Evolutionary conservation across 345 rosid genomes (phyloP).

Genomic region (Arabidopsis arenosa): DNA sequence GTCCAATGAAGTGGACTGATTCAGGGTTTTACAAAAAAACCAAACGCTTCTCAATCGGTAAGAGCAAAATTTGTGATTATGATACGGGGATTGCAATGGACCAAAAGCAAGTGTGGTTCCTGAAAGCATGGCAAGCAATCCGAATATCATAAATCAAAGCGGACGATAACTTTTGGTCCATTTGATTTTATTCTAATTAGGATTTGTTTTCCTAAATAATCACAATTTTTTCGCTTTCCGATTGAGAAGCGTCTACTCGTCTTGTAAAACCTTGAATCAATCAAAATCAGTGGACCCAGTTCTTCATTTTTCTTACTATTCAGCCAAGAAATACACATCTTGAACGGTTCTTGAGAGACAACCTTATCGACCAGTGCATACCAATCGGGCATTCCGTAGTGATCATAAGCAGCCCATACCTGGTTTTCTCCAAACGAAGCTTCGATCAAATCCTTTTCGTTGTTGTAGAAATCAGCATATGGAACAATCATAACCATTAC

Average conservation of each 20-base stretch:
- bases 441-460: constrained; percentile 60
- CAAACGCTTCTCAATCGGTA: not conserved
- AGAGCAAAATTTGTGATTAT: too few relatives aligned
- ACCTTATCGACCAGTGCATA: constrained; percentile 64
- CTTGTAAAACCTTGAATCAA: not conserved
- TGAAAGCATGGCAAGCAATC: too few relatives aligned
- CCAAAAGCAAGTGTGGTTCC: too few relatives aligned
- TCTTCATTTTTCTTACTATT: constrained; percentile 50
- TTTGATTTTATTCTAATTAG: not conserved
- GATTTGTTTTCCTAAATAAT: too few relatives aligned
- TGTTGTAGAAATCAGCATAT: constrained; percentile 71
- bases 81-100: too few relatives aligned
- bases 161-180: not conserved
- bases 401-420: constrained; percentile 75
- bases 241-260: not conserved
- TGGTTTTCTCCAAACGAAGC: constrained; percentile 58
- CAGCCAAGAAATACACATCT: constrained; percentile 68
- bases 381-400: constrained; percentile 72
- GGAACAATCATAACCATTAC: constrained; percentile 54
- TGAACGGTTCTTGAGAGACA: constrained; percentile 61
- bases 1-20: constrained; percentile 44
- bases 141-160: too few relatives aligned
- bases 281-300: constrained; percentile 49
- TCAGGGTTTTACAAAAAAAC: not conserved
- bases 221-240: not conserved